Percentiles rank a stretch among this genome's conserved stretches.
Evolutionary conservation across 768 basidiomycete genomes (phyloP).

Genomic region (Podaxis carcinomalis): DNA sequence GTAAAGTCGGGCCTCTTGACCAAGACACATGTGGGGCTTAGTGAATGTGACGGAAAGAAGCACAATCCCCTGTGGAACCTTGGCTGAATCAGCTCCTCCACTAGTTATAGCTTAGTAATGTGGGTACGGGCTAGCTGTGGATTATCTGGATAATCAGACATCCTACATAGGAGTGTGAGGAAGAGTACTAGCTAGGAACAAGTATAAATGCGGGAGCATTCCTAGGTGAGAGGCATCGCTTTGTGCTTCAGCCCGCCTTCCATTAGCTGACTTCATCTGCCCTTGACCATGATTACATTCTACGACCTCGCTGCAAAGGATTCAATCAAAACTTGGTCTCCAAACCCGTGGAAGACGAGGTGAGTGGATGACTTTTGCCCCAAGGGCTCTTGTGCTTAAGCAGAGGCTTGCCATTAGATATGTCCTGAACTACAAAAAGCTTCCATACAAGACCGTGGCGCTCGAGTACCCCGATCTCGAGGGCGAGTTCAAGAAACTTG

Average conservation of each 20-base stretch:
- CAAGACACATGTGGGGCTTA: not conserved
- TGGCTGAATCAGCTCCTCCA: not conserved
- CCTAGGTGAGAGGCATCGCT: not conserved
- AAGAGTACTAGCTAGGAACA: not conserved
- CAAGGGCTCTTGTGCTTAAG: not conserved
- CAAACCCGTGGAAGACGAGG: conserved; percentile 28
- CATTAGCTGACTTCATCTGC: not conserved
- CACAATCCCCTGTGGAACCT: not conserved
- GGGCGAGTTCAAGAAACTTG: conserved; percentile 26
- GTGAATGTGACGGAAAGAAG: not conserved
- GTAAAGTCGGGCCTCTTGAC: not conserved
- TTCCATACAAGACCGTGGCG: conserved; percentile 44
- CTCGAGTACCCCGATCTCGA: conserved; percentile 50
- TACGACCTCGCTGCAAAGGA: conserved; percentile 30
- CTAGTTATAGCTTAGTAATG: not conserved
- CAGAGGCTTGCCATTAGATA: conserved; percentile 17
- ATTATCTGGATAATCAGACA: not conserved
- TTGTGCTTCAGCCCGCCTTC: not conserved
- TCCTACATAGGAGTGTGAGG: not conserved
- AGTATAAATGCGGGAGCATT: not conserved
- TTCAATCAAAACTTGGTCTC: conserved; percentile 24
- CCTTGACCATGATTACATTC: conserved; percentile 23
- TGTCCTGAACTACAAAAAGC: conserved; percentile 30
- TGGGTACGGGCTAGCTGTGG: not conserved
- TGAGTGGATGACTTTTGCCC: conserved; percentile 9